Percentiles rank a stretch among this genome's conserved stretches.
These are phyloP conservation scores for Oxyria digyna DNA, from an alignment of 148 eudicot species.

Conservation along the genomic window DNA sequence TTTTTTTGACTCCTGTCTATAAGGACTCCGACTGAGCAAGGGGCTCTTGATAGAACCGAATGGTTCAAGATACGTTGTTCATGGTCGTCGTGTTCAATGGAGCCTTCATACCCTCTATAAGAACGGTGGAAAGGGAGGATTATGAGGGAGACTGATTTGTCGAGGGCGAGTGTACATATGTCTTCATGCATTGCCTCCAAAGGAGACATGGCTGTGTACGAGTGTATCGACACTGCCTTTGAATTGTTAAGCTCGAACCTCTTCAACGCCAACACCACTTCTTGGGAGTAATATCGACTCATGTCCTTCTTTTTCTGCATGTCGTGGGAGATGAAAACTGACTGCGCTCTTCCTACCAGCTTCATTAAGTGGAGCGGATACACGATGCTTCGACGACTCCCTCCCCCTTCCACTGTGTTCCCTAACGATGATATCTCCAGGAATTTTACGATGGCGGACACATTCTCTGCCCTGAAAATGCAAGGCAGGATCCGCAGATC, in stretches of 20 bases:
- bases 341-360: slow-evolving; percentile 39
- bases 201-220: slow-evolving; percentile 43
- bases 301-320: slow-evolving; percentile 6
- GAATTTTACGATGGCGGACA: slow-evolving; percentile 40
- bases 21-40: slow-evolving; percentile 55
- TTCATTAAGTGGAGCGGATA: slow-evolving; percentile 39
- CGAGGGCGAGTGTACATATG: slow-evolving; percentile 40
- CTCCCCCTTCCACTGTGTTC: no score
- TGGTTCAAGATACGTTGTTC: slow-evolving; percentile 28
- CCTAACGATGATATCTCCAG: slow-evolving; percentile 52
- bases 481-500: slow-evolving; percentile 52
- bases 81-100: slow-evolving; percentile 19
- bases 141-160: slow-evolving; percentile 30
- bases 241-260: slow-evolving; percentile 26
- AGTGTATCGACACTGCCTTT: slow-evolving; percentile 23
- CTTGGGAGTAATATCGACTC: slow-evolving; percentile 1
- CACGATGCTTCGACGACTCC: slow-evolving; percentile 34
- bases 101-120: slow-evolving; percentile 50
- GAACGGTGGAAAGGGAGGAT: slow-evolving; percentile 59
- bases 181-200: slow-evolving; percentile 43
- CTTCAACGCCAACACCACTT: slow-evolving; percentile 42
- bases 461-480: slow-evolving; percentile 38
- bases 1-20: slow-evolving; percentile 45
- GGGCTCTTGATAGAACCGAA: slow-evolving; percentile 29
- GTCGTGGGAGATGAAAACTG: slow-evolving; percentile 45